Evolutionary conservation across 768 basidiomycete species (phyloP), one percentile per base, ranked within the genome.

Genomic region (Mycena venus): DNA sequence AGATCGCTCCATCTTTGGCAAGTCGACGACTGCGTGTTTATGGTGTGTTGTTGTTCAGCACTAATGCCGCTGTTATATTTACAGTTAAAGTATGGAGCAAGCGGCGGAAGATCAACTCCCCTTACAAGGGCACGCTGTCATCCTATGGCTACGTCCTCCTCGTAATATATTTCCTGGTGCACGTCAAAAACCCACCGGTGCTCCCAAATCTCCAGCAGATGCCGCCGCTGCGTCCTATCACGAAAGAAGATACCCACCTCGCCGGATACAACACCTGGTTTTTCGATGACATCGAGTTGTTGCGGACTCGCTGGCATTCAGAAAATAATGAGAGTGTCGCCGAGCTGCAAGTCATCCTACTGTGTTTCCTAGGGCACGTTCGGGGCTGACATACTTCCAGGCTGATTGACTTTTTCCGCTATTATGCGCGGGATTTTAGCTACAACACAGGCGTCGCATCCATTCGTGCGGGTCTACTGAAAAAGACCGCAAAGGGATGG

Each of bases 11-110:
- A 56, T 73, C 68, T 53, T 53, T 23, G 32, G 73, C 42, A 68
- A 44, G 68, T 29, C 58, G 51, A 27, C 51, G 49, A 32, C 27
- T 53, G 47, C 51, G 23, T 68, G 62, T 42, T 55, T 29, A 42
- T 61, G 63, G 65, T 36, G 53, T 31, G 53, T 34, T 38, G 4
- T 44, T 68, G 21, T 19, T 47, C 49, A 21, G 53, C 5, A 72
- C 67, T 71, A 32, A 32, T 59, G 25, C 40, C 61, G 42, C 51
- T 67, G 60, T 65, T 58, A 55, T 60, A 67, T 55, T 63, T 75
- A 61, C 78, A 99, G 97, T 99, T 80, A 99, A 99, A 88, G 96
- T 99, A 25, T 99, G 98, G 98, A 95, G 96, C 79, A 99, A 99
- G 85, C 91, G 96, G 84, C 90, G 95, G 85, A 97, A 98, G 92